Evolutionary conservation across 805 yeast genomes (phyloP), one percentile per base, ranked within the genome.

Genomic region (Yueomyces sinensis): DNA sequence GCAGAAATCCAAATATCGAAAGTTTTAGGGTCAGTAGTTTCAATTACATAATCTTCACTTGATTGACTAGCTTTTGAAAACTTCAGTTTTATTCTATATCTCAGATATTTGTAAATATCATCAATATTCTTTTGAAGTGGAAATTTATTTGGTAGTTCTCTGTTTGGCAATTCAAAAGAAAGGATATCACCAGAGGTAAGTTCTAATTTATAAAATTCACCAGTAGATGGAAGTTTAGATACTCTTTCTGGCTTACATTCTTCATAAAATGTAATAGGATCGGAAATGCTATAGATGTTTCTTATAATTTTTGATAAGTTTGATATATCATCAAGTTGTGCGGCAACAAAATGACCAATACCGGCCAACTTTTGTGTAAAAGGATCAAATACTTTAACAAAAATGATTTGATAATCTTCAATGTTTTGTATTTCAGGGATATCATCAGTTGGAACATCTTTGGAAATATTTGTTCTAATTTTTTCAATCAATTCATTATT

Each of bases 1-100:
- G 76, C 66, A 4, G 82, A 73, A 5, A 82, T 65, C 87, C 94
- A 80, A 27, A 84, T 52, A 31, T 75, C 76, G 41, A 76, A 66
- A 3, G 52, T 41, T 11, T 45, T 39, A 4, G 45, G 32, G 2
- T 34, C 39, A 3, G 38, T 34, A 11, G 39, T 37, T 14, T 41
- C 35, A 19, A 47, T 33, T n/a, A 46, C 52, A 35, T 49, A 55
- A 17, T 52, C 59, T 15, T 49, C 61, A 17, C 44, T 40, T 4
- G 48, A 37, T 18, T 45, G 41, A 9, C 37, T 37, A 1, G 44
- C 41, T 30, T 47, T 50, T 0, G 47, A 59, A 23, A 78, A 64
- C n/a, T 53, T 56, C 29, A 81, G 64, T 41, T 74, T 82, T 14
- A 77, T 59, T 44, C 87, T 67, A 11, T 76, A 69, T 20, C 70